Evolutionary conservation across 164 flowering plant species (phyloP).

Genomic region (Tetrastigma voinierianum): DNA sequence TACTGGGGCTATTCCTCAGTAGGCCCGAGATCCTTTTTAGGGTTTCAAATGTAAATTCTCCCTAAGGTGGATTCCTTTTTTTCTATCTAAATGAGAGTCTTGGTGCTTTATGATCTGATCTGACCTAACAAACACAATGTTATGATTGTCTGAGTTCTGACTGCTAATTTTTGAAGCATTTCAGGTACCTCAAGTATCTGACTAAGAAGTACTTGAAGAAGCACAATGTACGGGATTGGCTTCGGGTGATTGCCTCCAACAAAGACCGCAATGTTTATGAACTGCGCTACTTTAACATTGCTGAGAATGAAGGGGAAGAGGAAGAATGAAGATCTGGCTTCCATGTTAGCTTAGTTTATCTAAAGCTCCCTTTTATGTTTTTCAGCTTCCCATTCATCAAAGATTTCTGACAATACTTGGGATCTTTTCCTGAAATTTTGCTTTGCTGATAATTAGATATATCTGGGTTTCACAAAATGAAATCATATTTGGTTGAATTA

Average conservation of each 20-base stretch:
- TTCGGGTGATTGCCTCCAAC: slow-evolving; percentile 68
- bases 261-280: slow-evolving; percentile 63
- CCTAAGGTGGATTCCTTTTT: not conserved
- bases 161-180: no score
- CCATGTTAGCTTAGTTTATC: not conserved
- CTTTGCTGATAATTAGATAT: not conserved
- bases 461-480: no score
- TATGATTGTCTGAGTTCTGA: no score
- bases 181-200: slow-evolving; percentile 65
- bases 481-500: no score
- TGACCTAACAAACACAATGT: not conserved
- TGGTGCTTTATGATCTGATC: not conserved
- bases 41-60: no score
- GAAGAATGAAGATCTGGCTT: slow-evolving; percentile 34
- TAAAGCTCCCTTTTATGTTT: not conserved
- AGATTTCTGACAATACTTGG: not conserved
- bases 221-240: slow-evolving; percentile 75
- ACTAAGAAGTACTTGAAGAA: slow-evolving; percentile 80
- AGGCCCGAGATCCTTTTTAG: not conserved
- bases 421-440: not conserved
- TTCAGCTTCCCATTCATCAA: not conserved
- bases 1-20: no score
- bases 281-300: slow-evolving; percentile 71
- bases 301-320: slow-evolving; percentile 71
- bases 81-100: not conserved